Base-by-base conservation (phyloP, 2,329 filamentous ascomycete species). In the Sclerotinia spermophila region DNA sequence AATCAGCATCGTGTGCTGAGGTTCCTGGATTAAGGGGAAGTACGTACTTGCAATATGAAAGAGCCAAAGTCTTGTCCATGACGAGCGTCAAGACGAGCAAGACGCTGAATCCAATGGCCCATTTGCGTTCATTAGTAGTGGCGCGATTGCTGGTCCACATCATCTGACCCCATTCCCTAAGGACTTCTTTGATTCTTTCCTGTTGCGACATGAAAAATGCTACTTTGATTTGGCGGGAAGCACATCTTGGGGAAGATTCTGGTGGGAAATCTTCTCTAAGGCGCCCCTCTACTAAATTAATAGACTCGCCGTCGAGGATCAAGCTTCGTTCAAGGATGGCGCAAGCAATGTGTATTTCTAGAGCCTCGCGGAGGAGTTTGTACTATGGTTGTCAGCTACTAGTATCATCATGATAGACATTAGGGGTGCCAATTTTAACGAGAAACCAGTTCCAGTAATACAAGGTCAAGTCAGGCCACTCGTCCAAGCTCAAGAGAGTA, bases 211-310 rank as follows among this genome's bases (percentile, higher is more conserved):
- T 45, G 70, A 77, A 78, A 68, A 79, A 77, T 21, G 76, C 76
- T 3, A 78, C 70, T 67, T 79, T 79, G 62, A 79, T 78, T 65
- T 79, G 78, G 56, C 76, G 72, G 53, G 78, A 77, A 30, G 72
- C 76, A 67, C 76, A 78, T 66, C 75, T 70, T 38, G 77, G 72
- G 35, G 75, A 74, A 2, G 77, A 73, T 44, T 74, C 64, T n/a
- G 71, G 55, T 21, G 75, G 75, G 51, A 72, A 79, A 65, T 72
- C 40, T 68, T 77, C 71, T 17, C 72, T 60, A 8, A 78, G 66
- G 45, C 74, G 72, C 11, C 69, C 64, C 71, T 77, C 67, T 7
- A 78, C 76, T 40, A 70, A 70, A n/a, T 70, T 64, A 10, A 74
- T 71, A 5, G 78, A 79, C 51, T 75, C 72, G 1, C 67, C 59